Evolutionary conservation across 1,284 basidiomycete species (phyloP), one percentile per base, ranked within the genome.

Genomic region (Amylostereum areolatum): DNA sequence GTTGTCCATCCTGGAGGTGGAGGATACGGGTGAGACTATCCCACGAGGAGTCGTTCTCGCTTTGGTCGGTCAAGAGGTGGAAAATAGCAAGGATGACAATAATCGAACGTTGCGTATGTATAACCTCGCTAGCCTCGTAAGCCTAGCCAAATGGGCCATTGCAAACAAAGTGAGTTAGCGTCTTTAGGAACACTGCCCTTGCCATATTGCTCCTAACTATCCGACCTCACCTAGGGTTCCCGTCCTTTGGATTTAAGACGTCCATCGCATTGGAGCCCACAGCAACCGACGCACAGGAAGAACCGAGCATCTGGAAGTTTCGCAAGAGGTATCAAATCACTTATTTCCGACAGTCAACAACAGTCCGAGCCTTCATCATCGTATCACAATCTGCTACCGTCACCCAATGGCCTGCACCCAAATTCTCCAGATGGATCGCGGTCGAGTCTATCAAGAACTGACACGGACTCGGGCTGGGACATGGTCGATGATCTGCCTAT

Each of bases 11-110:
- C 70, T 91, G 3, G 89, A 91, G 62, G 66, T 80, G 30, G 82
- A 85, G 56, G 75, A 77, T 48, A 72, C 69, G 3, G 76, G 75
- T 8, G 78, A 80, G 54, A 76, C 77, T 11, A 76, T 72, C 0
- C 80, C 80, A 1, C 81, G 85, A 58, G 88, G 88, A 12, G 86
- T 91, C 18, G 79, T 89, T 27, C 72, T 91, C 8, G 79, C 77
- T 5, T 72, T 91, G 24, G 81, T 89, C 9, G 82, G 85, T 24
- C 76, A 81, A 1, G 77, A 81, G 27, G 61, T 69, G 4, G 75
- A 77, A 25, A 72, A 72, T 18, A 65, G 72, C 27, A 70, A 67
- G 32, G 69, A 71, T 27, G 85, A 89, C 54, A 61, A 71, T 3
- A 59, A 73, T 33, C 73, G 81, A 39, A 70, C 72, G 5, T 62